A percentile compares a stretch with the other conserved stretches of the same genome.
phyloP scores from a whole-genome alignment of 345 rosid species.

The Ceriops tagal region DNA sequence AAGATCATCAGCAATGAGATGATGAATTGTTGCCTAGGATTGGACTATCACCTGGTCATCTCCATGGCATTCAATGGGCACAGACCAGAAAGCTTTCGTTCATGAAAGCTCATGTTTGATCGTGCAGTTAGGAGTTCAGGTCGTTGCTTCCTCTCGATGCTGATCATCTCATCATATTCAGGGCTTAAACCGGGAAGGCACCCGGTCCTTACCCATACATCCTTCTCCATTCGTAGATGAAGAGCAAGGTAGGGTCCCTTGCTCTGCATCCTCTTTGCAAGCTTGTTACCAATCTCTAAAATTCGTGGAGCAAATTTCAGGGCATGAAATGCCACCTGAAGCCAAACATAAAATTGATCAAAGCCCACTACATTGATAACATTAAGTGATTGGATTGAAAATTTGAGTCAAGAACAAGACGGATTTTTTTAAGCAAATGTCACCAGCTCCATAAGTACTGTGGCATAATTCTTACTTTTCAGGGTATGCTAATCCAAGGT shows the following conservation, averaged over 20 bases:
- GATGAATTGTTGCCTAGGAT: neutral
- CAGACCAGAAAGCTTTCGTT: constrained; percentile 79
- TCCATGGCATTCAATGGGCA: constrained; percentile 90
- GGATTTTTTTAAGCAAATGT: neutral
- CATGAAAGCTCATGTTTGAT: constrained; percentile 75
- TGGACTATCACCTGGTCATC: constrained; percentile 61
- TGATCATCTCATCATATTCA: constrained; percentile 66
- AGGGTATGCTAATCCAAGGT: too few species aligned
- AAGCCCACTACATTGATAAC: neutral
- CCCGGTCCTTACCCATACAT: constrained; percentile 95
- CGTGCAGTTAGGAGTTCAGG: constrained; percentile 90
- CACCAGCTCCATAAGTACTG: neutral
- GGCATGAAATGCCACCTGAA: constrained; percentile 85
- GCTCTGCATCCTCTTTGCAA: constrained; percentile 74
- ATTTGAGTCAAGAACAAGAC: neutral
- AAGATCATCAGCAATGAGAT: too few species aligned
- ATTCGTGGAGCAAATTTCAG: constrained; percentile 63
- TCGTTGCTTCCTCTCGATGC: constrained; percentile 61
- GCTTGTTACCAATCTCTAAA: constrained; percentile 68
- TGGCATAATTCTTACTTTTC: too few species aligned
- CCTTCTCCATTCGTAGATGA: constrained; percentile 88
- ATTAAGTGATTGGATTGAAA: neutral
- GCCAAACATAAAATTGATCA: constrained; percentile 10
- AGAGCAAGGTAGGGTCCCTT: constrained; percentile 89
- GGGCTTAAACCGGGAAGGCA: constrained; percentile 82